These are phyloP conservation scores for Nakazawaea sp. DNA, from an alignment of 805 yeast genomes.

Conservation along the genomic window DNA sequence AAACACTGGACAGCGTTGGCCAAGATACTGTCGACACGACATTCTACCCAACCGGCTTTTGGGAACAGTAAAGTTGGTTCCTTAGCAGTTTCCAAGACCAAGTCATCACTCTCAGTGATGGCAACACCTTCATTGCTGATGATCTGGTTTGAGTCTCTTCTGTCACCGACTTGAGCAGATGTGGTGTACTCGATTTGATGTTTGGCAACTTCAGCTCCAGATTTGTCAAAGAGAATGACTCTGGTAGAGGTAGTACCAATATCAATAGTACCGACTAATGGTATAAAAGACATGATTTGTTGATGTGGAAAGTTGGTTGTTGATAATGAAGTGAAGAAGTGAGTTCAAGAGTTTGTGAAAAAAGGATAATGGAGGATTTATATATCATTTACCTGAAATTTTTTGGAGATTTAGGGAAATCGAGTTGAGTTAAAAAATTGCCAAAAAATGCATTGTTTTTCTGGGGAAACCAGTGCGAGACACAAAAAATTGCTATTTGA, in stretches of 20 bases:
- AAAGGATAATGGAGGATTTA: not conserved
- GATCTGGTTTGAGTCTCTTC: constrained; percentile 39
- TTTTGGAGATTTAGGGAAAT: not conserved
- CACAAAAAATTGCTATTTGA: too few relatives aligned
- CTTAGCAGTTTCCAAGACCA: constrained; percentile 54
- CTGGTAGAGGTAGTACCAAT: constrained; percentile 92
- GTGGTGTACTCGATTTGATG: constrained; percentile 88
- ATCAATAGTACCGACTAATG: constrained; percentile 67
- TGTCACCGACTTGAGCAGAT: constrained; percentile 44
- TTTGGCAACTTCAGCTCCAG: constrained; percentile 75
- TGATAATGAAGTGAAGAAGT: not conserved
- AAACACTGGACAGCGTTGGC: constrained; percentile 79
- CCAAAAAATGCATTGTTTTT: not conserved
- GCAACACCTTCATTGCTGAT: constrained; percentile 74
- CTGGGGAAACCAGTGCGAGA: too few relatives aligned
- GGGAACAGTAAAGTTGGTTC: constrained; percentile 72
- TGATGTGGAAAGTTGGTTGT: not conserved
- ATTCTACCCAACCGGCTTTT: constrained; percentile 90
- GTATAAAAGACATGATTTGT: too few relatives aligned
- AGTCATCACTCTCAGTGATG: constrained; percentile 43
- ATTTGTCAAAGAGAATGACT: constrained; percentile 68
- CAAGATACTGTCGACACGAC: constrained; percentile 78
- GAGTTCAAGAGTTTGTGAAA: not conserved
- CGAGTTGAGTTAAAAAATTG: not conserved
- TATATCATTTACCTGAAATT: not conserved